A percentile compares a stretch with the other conserved stretches of the same genome.
phyloP scores from a whole-genome alignment of 1,284 basidiomycete genomes.

The Ganoderma meredithae region DNA sequence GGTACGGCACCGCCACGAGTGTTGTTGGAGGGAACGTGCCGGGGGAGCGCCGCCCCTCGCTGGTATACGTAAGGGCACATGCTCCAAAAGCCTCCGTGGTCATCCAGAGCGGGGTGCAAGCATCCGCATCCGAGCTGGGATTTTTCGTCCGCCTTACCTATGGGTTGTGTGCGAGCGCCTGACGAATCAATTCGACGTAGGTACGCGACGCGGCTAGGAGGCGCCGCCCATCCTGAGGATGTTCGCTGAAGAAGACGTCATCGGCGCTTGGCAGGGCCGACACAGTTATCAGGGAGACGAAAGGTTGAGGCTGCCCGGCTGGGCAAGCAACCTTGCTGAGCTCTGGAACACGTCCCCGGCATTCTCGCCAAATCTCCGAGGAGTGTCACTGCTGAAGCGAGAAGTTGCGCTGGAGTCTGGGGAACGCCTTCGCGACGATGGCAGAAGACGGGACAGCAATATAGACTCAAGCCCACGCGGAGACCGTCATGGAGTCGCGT shows the following conservation, averaged over 20 bases:
- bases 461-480: background rate
- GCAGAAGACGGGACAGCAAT: background rate
- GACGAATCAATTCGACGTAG: slow-evolving; percentile 9
- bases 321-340: background rate
- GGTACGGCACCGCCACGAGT: slow-evolving; percentile 26
- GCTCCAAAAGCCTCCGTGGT: slow-evolving; percentile 20
- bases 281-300: background rate
- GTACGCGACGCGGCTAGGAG: background rate
- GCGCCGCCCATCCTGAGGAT: background rate
- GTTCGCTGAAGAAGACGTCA: background rate
- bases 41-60: slow-evolving; percentile 5
- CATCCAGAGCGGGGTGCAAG: background rate
- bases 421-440: background rate
- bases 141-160: slow-evolving; percentile 20
- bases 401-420: background rate
- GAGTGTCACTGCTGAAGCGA: background rate
- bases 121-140: background rate
- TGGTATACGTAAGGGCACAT: slow-evolving; percentile 23
- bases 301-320: background rate
- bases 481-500: background rate
- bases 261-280: background rate
- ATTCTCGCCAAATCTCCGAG: slow-evolving; percentile 4
- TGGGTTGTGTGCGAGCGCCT: slow-evolving; percentile 10
- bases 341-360: background rate
- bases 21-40: slow-evolving; percentile 24